Conservation (phyloP, 2,329 filamentous ascomycete genomes). For the Nigrospora oryzae region DNA sequence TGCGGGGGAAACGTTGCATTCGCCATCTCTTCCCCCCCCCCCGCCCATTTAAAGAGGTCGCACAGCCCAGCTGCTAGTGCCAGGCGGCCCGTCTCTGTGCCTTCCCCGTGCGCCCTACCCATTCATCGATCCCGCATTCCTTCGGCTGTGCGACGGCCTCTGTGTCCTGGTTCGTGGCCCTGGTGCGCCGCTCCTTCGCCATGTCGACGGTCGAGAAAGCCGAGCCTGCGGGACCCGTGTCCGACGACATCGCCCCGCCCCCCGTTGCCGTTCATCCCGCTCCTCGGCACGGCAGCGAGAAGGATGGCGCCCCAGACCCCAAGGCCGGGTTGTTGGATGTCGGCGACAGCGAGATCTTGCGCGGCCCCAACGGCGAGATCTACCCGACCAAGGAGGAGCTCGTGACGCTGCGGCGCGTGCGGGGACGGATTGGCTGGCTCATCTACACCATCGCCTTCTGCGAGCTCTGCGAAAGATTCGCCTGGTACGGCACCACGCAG, state of each 20-base stretch:
- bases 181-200: too few species aligned
- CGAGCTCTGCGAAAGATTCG: conserved; percentile 56
- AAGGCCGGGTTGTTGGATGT: neutral
- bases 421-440: conserved; percentile 43
- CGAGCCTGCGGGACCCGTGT: neutral
- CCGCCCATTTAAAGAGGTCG: too few species aligned
- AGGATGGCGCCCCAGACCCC: too few species aligned
- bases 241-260: neutral
- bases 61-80: too few species aligned
- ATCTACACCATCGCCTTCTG: conserved; percentile 54
- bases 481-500: conserved; percentile 52
- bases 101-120: too few species aligned
- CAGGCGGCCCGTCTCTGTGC: too few species aligned
- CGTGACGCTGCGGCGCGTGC: conserved; percentile 40
- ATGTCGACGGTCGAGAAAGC: too few species aligned
- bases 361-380: conserved; percentile 23
- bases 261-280: neutral
- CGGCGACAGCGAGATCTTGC: neutral
- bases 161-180: too few species aligned
- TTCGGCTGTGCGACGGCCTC: too few species aligned
- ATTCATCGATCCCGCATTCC: too few species aligned
- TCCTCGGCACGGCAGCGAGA: neutral
- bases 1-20: too few species aligned
- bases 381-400: conserved; percentile 47
- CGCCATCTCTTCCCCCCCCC: too few species aligned